Evolutionary conservation across 345 rosid species (phyloP), one percentile per base, ranked within the genome.

Genomic region (Schrenkiella parvula): DNA sequence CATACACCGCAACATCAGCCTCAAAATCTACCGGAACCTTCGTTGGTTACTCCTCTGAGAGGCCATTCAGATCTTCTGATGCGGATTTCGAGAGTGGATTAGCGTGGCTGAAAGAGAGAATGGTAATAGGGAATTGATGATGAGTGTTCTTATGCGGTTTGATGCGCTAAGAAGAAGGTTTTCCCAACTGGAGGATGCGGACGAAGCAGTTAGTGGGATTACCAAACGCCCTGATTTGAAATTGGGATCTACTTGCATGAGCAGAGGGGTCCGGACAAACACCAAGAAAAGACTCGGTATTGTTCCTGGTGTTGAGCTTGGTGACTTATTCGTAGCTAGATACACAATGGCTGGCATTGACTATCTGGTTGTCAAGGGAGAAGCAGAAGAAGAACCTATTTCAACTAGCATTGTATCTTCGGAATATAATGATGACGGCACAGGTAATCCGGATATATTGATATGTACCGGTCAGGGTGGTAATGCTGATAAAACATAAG

Each of bases 281-380:
- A 64, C 76, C 71, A 87, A 67, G 81, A 90, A 88, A 79, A 84
- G 91, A 69, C 74, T 80, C 19, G 93, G 93, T 41, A 41, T 69
- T 32, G 86, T 89, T 63, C 91, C 99, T 14, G 99, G 99, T 22
- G 85, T 95, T 57, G 87, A 90, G 68, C 78, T 91, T 52, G 97
- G 99, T 7, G 97, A 91, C 46, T 75, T 91, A 67, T 95, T 86
- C 87, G n/a, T n/a, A n/a, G n/a, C n/a, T n/a, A n/a, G n/a, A n/a
- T n/a, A n/a, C n/a, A n/a, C 89, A 28, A 91, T 91, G 92, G 98
- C 91, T 44, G 99, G 99, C 25, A 91, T 91, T 50, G 99, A 95
- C 76, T 91, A 89, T 80, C 63, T 95, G 80, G 26, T 68, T 61
- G 42, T 80, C 8, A 87, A 75, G 68, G 85, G 75, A 62, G 88